Conservation (phyloP, 2,329 filamentous ascomycete species). For the Monilinia vaccinii-corymbosi region DNA sequence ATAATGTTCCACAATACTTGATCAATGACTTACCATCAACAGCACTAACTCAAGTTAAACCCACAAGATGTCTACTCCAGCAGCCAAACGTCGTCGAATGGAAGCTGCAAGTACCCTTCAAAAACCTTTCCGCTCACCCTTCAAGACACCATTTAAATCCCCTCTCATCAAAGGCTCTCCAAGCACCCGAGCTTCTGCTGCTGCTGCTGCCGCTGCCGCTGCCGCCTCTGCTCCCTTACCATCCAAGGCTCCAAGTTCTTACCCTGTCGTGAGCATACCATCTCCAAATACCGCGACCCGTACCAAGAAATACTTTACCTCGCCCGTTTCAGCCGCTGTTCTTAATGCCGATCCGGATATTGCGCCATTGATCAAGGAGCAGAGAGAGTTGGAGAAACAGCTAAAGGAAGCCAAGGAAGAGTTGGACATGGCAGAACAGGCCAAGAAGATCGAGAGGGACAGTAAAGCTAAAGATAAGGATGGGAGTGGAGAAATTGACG, state of each 20-base stretch:
- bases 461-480: constrained; percentile 30
- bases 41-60: constrained; percentile 22
- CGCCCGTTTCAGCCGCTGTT: constrained; percentile 29
- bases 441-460: constrained; percentile 38
- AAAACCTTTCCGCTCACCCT: constrained; percentile 65
- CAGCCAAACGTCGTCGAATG: constrained; percentile 55
- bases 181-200: constrained; percentile 13
- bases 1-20: constrained; percentile 18
- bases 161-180: constrained; percentile 13
- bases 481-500: constrained; percentile 40
- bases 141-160: constrained; percentile 38
- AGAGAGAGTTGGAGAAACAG: constrained; percentile 29
- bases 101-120: constrained; percentile 50
- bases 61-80: constrained; percentile 37
- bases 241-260: constrained; percentile 1
- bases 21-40: constrained; percentile 19
- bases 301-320: constrained; percentile 20
- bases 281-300: constrained; percentile 6
- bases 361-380: constrained; percentile 25
- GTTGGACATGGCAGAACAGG: constrained; percentile 44
- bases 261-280: constrained; percentile 6
- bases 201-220: background rate
- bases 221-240: constrained; percentile 4
- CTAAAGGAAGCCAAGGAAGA: constrained; percentile 29
- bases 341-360: constrained; percentile 27